A percentile compares a stretch with the other conserved stretches of the same genome.
These are phyloP conservation scores for Paracoccidioides brasiliensis DNA, from an alignment of 2,329 filamentous ascomycete species.

Conservation along the genomic window DNA sequence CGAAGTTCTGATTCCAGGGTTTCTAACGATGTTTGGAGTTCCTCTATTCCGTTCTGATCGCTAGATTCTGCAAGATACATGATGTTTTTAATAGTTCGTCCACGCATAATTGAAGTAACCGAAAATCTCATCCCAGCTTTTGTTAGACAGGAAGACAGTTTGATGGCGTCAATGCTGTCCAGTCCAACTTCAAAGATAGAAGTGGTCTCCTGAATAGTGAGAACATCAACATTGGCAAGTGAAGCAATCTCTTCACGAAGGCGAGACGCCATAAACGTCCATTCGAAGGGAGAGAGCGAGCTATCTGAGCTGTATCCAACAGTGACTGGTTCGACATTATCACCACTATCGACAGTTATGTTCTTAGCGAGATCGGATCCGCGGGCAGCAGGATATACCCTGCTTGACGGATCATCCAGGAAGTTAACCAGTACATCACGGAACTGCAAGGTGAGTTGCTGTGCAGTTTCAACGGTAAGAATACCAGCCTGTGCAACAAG, in stretches of 20 bases:
- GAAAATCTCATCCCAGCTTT: constrained; percentile 46
- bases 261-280: constrained; percentile 41
- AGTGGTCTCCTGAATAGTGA: constrained; percentile 43
- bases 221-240: constrained; percentile 43
- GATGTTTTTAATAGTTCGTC: constrained; percentile 55
- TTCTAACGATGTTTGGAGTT: background rate
- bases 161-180: constrained; percentile 87
- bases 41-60: constrained; percentile 1
- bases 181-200: constrained; percentile 72
- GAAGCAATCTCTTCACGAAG: constrained; percentile 51
- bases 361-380: background rate
- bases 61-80: constrained; percentile 15
- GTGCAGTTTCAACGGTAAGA: constrained; percentile 23
- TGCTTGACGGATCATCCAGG: constrained; percentile 10
- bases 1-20: constrained; percentile 22
- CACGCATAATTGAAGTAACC: constrained; percentile 65
- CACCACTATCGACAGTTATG: background rate
- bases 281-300: constrained; percentile 35
- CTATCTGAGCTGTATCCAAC: background rate
- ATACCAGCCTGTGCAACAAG: constrained; percentile 45
- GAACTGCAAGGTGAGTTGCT: constrained; percentile 33
- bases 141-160: constrained; percentile 60
- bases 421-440: constrained; percentile 26
- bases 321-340: background rate
- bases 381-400: background rate